Evolutionary conservation across 805 yeast species (phyloP), one percentile per base, ranked within the genome.

Genomic region (Citeromyces matritensis): DNA sequence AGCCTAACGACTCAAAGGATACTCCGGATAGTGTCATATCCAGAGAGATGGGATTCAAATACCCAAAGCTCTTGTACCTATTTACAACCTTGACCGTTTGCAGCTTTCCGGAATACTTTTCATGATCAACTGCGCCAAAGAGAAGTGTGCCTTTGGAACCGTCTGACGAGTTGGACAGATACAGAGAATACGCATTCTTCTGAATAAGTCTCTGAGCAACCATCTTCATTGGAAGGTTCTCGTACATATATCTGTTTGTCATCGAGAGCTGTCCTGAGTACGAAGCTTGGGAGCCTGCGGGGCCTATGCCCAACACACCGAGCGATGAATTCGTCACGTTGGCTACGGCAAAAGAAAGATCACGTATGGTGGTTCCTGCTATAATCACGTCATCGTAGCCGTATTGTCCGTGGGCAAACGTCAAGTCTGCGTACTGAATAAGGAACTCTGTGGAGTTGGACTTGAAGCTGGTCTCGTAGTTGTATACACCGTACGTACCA

Each of bases 231-330:
- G 94, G 94, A 35, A 82, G 54, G 49, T 83, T 82, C 34, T 65
- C 60, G 51, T 82, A 82, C n/a, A n/a, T n/a, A n/a, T n/a, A n/a
- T n/a, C n/a, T n/a, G n/a, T n/a, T n/a, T n/a, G n/a, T n/a, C n/a
- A n/a, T n/a, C n/a, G 30, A 9, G 37, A 7, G 9, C 15, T n/a
- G 7, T n/a, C 52, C 48, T 6, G 64, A 44, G 37, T 58, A 57
- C 1, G 88, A 77, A 4, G 69, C 59, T 50, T 85, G 94, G 33
- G 80, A 60, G 9, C 73, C 80, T 4, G 69, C 54, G 31, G 78
- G 58, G 8, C 91, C 88, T 38, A 81, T 69, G 19, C 86, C 85
- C 27, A 81, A 51, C 15, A 82, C 88, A 34, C 93, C 88, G 36
- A 65, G 53, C 6, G 71, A 50, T 3, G 86, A 72, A 37, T 72